These are phyloP conservation scores for Venturia aucupariae DNA, from an alignment of 2,329 filamentous ascomycete genomes.

Conservation along the genomic window DNA sequence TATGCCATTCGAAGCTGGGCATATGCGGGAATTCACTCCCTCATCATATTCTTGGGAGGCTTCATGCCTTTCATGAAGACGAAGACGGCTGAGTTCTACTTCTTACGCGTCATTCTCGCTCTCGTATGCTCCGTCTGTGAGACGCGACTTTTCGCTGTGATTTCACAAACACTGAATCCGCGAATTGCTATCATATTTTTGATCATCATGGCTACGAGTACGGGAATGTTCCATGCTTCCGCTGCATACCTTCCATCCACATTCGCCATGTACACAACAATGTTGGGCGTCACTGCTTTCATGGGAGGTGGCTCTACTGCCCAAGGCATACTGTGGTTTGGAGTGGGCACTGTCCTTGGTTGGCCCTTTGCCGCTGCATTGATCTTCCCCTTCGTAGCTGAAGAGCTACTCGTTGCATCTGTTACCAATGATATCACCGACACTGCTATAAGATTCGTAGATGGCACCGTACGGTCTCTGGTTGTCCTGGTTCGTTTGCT, in stretches of 20 bases:
- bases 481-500: conserved; percentile 54
- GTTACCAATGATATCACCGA: conserved; percentile 50
- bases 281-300: conserved; percentile 79
- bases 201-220: conserved; percentile 64
- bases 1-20: conserved; percentile 94
- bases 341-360: conserved; percentile 71
- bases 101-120: conserved; percentile 67
- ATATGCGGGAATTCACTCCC: conserved; percentile 72
- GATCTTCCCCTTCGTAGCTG: conserved; percentile 67
- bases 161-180: conserved; percentile 68
- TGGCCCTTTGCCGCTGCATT: conserved; percentile 92
- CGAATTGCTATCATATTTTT: conserved; percentile 80
- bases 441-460: conserved; percentile 50
- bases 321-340: conserved; percentile 83
- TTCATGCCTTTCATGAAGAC: conserved; percentile 37
- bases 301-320: conserved; percentile 76
- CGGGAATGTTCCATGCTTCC: conserved; percentile 89
- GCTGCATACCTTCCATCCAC: conserved; percentile 82
- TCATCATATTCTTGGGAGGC: conserved; percentile 47
- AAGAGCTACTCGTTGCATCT: conserved; percentile 55
- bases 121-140: conserved; percentile 72
- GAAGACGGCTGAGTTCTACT: conserved; percentile 68
- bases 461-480: conserved; percentile 58
- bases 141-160: conserved; percentile 67
- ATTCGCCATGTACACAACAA: conserved; percentile 91